Conservation (phyloP, 805 yeast species). For the Priceomyces melissophilus region DNA sequence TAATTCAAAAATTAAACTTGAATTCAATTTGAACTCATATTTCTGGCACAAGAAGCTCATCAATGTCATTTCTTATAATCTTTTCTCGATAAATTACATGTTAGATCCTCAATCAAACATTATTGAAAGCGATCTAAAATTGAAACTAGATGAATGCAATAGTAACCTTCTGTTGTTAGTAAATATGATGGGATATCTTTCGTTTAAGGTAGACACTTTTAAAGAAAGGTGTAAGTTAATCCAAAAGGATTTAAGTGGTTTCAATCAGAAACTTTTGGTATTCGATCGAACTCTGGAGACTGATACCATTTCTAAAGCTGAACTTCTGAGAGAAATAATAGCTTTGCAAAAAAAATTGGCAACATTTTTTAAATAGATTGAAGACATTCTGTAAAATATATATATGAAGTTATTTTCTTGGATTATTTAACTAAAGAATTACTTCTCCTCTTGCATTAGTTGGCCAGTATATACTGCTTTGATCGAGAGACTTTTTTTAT, state of each 20-base stretch:
- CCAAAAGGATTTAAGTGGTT: neutral
- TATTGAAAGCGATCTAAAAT: conserved; percentile 12
- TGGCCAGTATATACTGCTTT: too few species aligned
- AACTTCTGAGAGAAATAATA: neutral
- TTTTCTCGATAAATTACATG: conserved; percentile 18
- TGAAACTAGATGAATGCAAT: conserved; percentile 29
- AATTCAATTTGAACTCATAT: conserved; percentile 19
- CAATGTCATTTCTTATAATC: conserved; percentile 31
- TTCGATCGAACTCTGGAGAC: neutral
- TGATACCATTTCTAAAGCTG: neutral
- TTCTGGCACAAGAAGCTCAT: conserved; percentile 35
- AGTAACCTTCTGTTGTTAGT: conserved; percentile 30
- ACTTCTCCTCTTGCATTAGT: too few species aligned
- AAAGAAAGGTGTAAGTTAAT: conserved; percentile 1
- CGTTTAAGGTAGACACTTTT: neutral
- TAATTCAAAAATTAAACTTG: conserved; percentile 11
- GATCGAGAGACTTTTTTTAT: too few species aligned
- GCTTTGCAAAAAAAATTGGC: neutral
- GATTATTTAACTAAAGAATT: too few species aligned
- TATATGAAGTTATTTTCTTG: too few species aligned
- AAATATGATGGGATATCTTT: conserved; percentile 28
- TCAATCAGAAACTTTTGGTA: conserved; percentile 4
- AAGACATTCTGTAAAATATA: neutral
- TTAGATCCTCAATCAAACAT: conserved; percentile 8
- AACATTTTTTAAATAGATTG: neutral